Conservation (phyloP, 2,329 filamentous ascomycete species). For the Macrophomina tecta region DNA sequence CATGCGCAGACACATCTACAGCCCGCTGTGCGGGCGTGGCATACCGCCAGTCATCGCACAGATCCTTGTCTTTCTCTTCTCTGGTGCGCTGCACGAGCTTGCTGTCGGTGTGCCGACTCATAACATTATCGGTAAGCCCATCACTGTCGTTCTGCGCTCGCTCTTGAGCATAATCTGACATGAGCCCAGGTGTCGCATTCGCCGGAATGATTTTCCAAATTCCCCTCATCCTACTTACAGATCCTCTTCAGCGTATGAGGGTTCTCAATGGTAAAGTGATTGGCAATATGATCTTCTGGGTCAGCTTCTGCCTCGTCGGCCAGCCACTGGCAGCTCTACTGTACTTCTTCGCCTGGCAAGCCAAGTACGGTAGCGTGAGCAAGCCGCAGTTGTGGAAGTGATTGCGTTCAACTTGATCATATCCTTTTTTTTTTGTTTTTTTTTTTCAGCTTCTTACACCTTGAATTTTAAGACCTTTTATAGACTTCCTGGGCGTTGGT, state of each 20-base stretch:
- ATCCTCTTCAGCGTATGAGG: conserved; percentile 78
- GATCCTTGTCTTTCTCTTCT: conserved; percentile 83
- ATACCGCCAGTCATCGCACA: conserved; percentile 75
- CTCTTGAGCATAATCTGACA: conserved; percentile 29
- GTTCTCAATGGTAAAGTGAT: conserved; percentile 77
- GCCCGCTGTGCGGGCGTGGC: conserved; percentile 83
- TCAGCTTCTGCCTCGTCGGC: conserved; percentile 92
- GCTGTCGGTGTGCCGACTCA: conserved; percentile 94
- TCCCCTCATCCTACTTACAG: conserved; percentile 82
- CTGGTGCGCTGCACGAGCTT: conserved; percentile 87
- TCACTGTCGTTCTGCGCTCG: not conserved
- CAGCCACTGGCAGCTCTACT: conserved; percentile 90
- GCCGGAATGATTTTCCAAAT: conserved; percentile 92
- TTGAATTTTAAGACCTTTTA: not conserved
- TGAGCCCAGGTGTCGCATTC: conserved; percentile 79
- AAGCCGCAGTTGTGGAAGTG: conserved; percentile 21
- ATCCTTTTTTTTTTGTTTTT: not conserved
- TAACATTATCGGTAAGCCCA: conserved; percentile 74
- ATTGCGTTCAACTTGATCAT: not conserved
- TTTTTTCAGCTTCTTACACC: not conserved
- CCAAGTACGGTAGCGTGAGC: conserved; percentile 88
- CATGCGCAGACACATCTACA: conserved; percentile 93
- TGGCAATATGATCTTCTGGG: conserved; percentile 95
- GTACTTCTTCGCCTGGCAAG: conserved; percentile 99
- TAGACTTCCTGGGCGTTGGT: too few relatives aligned